phyloP scores from a whole-genome alignment of 768 basidiomycete genomes.

The Boletus pseudo-olivaceus region DNA sequence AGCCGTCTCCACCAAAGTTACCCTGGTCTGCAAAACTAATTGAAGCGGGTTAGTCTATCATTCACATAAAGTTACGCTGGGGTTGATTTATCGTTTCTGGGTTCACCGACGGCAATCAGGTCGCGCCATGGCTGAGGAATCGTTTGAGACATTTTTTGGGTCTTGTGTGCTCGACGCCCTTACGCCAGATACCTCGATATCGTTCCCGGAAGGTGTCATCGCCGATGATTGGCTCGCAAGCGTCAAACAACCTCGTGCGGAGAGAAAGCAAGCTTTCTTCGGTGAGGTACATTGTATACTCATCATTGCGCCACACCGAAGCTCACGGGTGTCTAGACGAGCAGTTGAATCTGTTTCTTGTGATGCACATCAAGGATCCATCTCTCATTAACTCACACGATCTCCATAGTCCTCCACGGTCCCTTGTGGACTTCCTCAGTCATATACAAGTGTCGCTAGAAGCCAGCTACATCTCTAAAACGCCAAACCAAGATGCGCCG shows the following conservation, averaged over 20 bases:
- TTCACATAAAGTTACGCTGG: not conserved
- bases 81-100: not conserved
- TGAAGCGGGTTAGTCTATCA: not conserved
- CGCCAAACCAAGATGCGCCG: constrained; percentile 35
- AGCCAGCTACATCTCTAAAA: constrained; percentile 70
- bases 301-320: constrained; percentile 9
- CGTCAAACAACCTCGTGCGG: constrained; percentile 40
- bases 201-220: constrained; percentile 47
- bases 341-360: constrained; percentile 48
- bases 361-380: constrained; percentile 32
- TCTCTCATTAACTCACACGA: constrained; percentile 32
- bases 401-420: constrained; percentile 27
- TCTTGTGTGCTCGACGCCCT: constrained; percentile 57
- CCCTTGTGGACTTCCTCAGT: constrained; percentile 56
- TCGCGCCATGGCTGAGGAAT: constrained; percentile 32
- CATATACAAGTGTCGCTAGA: constrained; percentile 78
- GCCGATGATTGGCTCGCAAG: constrained; percentile 56
- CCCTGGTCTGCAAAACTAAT: not conserved
- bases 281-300: constrained; percentile 43
- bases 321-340: constrained; percentile 43
- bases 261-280: constrained; percentile 70
- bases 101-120: not conserved
- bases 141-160: constrained; percentile 62
- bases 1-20: not conserved
- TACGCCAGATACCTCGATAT: constrained; percentile 61